Conservation (phyloP, 2,329 filamentous ascomycete species). For the Raffaelea ambrosiae region DNA sequence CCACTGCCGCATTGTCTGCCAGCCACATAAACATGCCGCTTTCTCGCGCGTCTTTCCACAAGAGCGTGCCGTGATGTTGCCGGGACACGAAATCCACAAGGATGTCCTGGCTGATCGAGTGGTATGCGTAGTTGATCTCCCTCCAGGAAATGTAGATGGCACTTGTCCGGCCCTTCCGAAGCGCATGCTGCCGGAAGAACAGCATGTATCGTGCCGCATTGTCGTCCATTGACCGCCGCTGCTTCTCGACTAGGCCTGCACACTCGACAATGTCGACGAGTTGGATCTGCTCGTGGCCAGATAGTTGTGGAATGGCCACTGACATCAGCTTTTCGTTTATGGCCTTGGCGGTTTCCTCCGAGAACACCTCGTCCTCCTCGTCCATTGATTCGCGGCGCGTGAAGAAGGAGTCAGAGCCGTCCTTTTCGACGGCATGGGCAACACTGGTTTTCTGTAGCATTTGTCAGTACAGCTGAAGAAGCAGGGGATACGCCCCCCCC, state of each 20-base stretch:
- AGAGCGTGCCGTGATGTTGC: slow-evolving; percentile 70
- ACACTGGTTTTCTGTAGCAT: neutral
- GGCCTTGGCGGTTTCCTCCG: slow-evolving; percentile 58
- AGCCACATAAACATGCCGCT: slow-evolving; percentile 96
- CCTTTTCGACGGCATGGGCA: neutral
- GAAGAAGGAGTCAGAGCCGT: slow-evolving; percentile 24
- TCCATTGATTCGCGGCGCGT: slow-evolving; percentile 25
- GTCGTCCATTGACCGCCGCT: slow-evolving; percentile 81
- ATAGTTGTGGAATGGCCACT: slow-evolving; percentile 69
- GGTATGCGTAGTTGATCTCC: slow-evolving; percentile 80
- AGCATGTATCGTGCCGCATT: slow-evolving; percentile 83
- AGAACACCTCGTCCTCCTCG: slow-evolving; percentile 55
- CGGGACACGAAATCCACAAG: slow-evolving; percentile 72
- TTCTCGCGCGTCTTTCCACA: slow-evolving; percentile 79
- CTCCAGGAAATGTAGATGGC: slow-evolving; percentile 64
- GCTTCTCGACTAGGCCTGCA: slow-evolving; percentile 72
- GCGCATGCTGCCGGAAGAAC: slow-evolving; percentile 73
- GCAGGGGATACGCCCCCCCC: neutral
- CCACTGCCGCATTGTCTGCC: slow-evolving; percentile 64
- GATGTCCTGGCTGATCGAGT: slow-evolving; percentile 82
- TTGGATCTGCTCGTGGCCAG: slow-evolving; percentile 78
- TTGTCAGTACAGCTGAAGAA: neutral
- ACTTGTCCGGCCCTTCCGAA: slow-evolving; percentile 57
- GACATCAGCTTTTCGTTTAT: slow-evolving; percentile 72
- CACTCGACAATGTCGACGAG: slow-evolving; percentile 80